Conservation (phyloP, 345 rosid species). For the Moricandia moricandioides region DNA sequence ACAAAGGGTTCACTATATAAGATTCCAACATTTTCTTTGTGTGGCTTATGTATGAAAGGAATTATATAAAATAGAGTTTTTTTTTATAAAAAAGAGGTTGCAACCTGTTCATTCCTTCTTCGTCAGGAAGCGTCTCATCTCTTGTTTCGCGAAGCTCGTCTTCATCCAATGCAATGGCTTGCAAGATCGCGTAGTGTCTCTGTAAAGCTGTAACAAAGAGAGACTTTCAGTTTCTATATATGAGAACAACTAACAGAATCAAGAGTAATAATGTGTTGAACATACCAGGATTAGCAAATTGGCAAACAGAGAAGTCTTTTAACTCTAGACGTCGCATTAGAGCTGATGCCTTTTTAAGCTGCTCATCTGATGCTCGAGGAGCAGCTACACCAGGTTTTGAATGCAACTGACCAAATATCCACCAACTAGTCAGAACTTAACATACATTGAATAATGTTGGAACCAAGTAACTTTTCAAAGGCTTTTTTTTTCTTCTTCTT, state of each 20-base stretch:
- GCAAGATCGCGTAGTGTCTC: slow-evolving; percentile 82
- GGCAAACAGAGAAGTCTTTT: slow-evolving; percentile 75
- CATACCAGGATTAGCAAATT: slow-evolving; percentile 80
- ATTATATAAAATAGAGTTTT: background rate
- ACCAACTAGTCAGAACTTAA: slow-evolving; percentile 28
- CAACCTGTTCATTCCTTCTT: slow-evolving; percentile 81
- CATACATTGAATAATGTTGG: slow-evolving; percentile 15
- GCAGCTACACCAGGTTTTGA: slow-evolving; percentile 40
- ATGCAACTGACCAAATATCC: slow-evolving; percentile 49
- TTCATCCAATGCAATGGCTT: slow-evolving; percentile 88
- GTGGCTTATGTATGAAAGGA: background rate
- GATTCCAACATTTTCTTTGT: background rate
- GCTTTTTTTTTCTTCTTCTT: slow-evolving; percentile 38
- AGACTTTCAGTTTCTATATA: background rate
- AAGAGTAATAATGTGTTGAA: background rate
- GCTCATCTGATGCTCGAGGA: slow-evolving; percentile 74
- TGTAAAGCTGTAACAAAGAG: slow-evolving; percentile 65
- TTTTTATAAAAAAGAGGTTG: background rate
- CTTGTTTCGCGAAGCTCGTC: slow-evolving; percentile 63
- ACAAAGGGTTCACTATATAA: background rate
- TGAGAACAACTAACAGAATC: background rate
- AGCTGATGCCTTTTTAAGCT: slow-evolving; percentile 64
- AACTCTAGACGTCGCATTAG: slow-evolving; percentile 73
- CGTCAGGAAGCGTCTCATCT: slow-evolving; percentile 87
- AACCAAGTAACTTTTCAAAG: slow-evolving; percentile 18